Evolutionary conservation across 2,329 filamentous ascomycete genomes (phyloP).

Genomic region (Colletotrichum acutatum): DNA sequence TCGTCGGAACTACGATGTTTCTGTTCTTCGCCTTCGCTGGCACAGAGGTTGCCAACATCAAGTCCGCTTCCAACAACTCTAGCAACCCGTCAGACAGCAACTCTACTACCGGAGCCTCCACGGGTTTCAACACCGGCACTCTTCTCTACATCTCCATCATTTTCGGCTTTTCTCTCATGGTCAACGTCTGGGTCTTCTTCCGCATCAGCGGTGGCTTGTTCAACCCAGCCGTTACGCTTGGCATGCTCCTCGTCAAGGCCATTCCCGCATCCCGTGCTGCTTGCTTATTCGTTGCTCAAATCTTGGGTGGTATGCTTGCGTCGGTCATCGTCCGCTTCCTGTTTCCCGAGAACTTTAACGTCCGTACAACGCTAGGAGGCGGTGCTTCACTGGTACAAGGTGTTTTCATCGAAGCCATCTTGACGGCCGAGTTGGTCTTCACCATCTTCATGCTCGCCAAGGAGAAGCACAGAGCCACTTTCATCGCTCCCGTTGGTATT

Average conservation of each 20-base stretch:
- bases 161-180: slow-evolving; percentile 56
- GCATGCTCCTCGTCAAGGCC: slow-evolving; percentile 61
- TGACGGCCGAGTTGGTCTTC: slow-evolving; percentile 60
- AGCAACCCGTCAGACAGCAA: slow-evolving; percentile 38
- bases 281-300: slow-evolving; percentile 61
- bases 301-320: slow-evolving; percentile 57
- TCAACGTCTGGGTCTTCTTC: slow-evolving; percentile 61
- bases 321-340: slow-evolving; percentile 54
- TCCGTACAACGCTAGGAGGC: slow-evolving; percentile 52
- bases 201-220: slow-evolving; percentile 54
- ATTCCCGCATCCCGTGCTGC: slow-evolving; percentile 57
- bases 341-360: slow-evolving; percentile 55
- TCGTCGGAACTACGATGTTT: slow-evolving; percentile 55
- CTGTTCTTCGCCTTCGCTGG: slow-evolving; percentile 56
- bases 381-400: slow-evolving; percentile 55
- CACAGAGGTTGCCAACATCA: slow-evolving; percentile 53
- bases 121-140: slow-evolving; percentile 55
- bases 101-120: slow-evolving; percentile 55
- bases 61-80: slow-evolving; percentile 42
- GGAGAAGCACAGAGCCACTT: slow-evolving; percentile 60
- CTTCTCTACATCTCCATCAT: slow-evolving; percentile 54
- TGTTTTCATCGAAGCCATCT: slow-evolving; percentile 61
- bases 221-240: slow-evolving; percentile 58
- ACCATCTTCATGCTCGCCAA: slow-evolving; percentile 64
- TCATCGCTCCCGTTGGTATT: slow-evolving; percentile 60